Evolutionary conservation across 306 rosid genomes (phyloP).

Genomic region (Urtica urens): DNA sequence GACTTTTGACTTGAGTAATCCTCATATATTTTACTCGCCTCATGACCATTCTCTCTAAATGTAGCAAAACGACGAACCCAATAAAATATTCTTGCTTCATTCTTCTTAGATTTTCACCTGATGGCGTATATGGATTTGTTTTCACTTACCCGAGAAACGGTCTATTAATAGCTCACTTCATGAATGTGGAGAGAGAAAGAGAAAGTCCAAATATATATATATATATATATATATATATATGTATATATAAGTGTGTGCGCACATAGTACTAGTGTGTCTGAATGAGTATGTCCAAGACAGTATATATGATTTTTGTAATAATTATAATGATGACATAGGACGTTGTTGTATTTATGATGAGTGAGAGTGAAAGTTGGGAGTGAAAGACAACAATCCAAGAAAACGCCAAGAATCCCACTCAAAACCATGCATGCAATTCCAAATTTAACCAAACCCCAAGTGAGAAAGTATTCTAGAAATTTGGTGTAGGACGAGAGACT

Average conservation of each 20-base stretch:
- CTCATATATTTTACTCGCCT: neutral
- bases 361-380: constrained; percentile 34
- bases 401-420: constrained; percentile 62
- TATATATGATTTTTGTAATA: constrained; percentile 23
- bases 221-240: too few species aligned
- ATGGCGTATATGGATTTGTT: constrained; percentile 2
- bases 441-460: constrained; percentile 31
- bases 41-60: neutral
- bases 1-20: constrained; percentile 11
- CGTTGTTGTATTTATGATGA: constrained; percentile 31
- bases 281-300: too few species aligned
- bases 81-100: constrained; percentile 18
- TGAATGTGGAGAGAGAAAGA: neutral
- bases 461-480: constrained; percentile 33
- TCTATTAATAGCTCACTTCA: neutral
- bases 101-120: constrained; percentile 1
- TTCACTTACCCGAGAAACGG: constrained; percentile 13
- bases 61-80: constrained; percentile 24
- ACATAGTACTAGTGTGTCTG: too few species aligned
- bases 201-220: neutral
- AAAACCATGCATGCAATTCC: constrained; percentile 56
- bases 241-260: too few species aligned
- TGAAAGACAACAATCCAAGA: constrained; percentile 31
- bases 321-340: constrained; percentile 30
- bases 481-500: constrained; percentile 13